Conservation (phyloP, 768 basidiomycete species). For the Xerocomellus intermedius region DNA sequence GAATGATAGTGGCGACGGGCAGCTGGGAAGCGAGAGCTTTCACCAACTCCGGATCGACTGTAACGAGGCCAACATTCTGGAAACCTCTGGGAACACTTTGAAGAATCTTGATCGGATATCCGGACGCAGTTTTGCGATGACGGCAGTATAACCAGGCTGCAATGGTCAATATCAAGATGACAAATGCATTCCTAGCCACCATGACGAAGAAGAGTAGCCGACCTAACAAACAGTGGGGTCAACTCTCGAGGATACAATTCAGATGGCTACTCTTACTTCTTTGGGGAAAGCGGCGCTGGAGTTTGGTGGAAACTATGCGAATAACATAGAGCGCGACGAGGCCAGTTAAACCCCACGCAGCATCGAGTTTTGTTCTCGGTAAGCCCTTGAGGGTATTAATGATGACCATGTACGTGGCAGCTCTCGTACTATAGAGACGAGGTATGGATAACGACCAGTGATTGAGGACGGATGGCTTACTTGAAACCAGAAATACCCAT, state of each 20-base stretch:
- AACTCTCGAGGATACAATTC: not conserved
- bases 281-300: conserved; percentile 60
- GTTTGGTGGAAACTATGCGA: conserved; percentile 50
- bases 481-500: conserved; percentile 86
- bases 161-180: conserved; percentile 82
- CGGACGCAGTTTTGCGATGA: conserved; percentile 51
- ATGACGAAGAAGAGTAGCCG: conserved; percentile 76
- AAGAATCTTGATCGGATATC: conserved; percentile 84
- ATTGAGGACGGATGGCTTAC: conserved; percentile 43
- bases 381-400: conserved; percentile 91
- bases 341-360: conserved; percentile 84
- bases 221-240: conserved; percentile 36
- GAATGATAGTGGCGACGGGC: conserved; percentile 83
- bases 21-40: conserved; percentile 70
- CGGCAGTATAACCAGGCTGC: conserved; percentile 85
- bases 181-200: conserved; percentile 81
- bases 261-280: conserved; percentile 42
- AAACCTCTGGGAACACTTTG: conserved; percentile 83
- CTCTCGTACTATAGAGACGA: conserved; percentile 64
- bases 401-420: conserved; percentile 79
- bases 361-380: conserved; percentile 68
- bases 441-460: not conserved
- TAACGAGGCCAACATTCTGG: conserved; percentile 51
- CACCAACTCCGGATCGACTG: conserved; percentile 52
- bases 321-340: conserved; percentile 70